Percentiles rank a stretch among this genome's conserved stretches.
Conservation (phyloP, 2,329 filamentous ascomycete genomes). For the Stagonosporopsis cucurbitacearum region DNA sequence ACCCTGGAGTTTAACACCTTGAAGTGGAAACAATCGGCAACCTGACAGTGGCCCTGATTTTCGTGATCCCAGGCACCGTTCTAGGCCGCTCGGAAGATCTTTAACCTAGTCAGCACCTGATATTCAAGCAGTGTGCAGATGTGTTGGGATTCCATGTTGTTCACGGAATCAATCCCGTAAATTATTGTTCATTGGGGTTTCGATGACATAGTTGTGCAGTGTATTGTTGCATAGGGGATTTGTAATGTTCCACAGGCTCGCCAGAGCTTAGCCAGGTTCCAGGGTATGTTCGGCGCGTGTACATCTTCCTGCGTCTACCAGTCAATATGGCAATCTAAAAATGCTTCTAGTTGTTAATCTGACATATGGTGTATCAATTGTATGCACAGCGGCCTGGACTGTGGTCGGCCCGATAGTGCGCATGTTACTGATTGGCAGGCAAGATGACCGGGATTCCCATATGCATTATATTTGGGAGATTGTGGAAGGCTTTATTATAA, state of each 20-base stretch:
- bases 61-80: not conserved
- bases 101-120: not conserved
- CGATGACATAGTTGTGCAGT: not conserved
- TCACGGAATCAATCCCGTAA: no score
- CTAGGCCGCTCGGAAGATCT: not conserved
- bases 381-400: not conserved
- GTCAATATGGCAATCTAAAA: not conserved
- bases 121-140: not conserved
- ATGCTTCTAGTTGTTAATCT: not conserved
- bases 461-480: not conserved
- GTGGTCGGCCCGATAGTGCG: conserved; percentile 5
- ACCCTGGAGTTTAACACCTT: not conserved
- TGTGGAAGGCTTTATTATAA: not conserved
- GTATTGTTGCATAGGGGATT: not conserved
- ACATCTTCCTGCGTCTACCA: not conserved
- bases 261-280: not conserved
- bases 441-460: not conserved
- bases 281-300: not conserved
- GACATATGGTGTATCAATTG: not conserved
- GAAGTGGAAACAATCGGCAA: not conserved
- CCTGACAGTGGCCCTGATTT: not conserved
- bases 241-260: not conserved
- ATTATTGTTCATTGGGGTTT: not conserved
- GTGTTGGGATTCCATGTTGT: not conserved
- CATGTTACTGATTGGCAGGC: not conserved